Evolutionary conservation across 176 grass and related monocot species (phyloP).

Genomic region (Bolboschoenus planiculmis): DNA sequence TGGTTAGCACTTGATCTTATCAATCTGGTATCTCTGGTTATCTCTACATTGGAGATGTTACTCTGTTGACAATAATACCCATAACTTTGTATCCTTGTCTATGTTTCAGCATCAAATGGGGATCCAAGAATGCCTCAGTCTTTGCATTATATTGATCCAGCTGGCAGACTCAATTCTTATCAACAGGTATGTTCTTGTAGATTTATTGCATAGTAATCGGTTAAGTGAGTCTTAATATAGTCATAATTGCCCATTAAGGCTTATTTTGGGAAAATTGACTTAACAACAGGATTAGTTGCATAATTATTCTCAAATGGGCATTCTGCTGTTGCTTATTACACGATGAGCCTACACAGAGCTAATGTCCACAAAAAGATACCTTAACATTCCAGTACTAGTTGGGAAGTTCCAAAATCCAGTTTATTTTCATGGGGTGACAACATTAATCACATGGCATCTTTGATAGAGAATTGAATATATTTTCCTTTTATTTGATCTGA

Average conservation of each 20-base stretch:
- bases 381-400: not conserved
- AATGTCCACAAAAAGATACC: not conserved
- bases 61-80: not conserved
- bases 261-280: not conserved
- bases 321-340: not conserved
- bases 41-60: not conserved
- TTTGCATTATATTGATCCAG: slow-evolving; percentile 90
- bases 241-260: not conserved
- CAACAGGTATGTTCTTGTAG: slow-evolving; percentile 48
- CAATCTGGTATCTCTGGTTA: not conserved
- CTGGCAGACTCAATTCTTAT: slow-evolving; percentile 81
- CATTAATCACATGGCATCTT: not conserved
- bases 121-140: slow-evolving; percentile 63
- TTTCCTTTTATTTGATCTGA: not conserved
- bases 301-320: not conserved
- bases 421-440: not conserved
- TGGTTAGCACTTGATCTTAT: slow-evolving; percentile 34
- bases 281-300: slow-evolving; percentile 2
- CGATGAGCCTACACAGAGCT: not conserved
- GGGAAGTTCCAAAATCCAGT: not conserved
- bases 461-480: not conserved
- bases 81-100: not conserved
- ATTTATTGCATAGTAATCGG: not conserved
- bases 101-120: slow-evolving; percentile 76
- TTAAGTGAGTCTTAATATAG: not conserved